A percentile compares a stretch with the other conserved stretches of the same genome.
Evolutionary conservation across 1,139 yeast species (phyloP).

Genomic region (Magnusiomyces suaveolens): DNA sequence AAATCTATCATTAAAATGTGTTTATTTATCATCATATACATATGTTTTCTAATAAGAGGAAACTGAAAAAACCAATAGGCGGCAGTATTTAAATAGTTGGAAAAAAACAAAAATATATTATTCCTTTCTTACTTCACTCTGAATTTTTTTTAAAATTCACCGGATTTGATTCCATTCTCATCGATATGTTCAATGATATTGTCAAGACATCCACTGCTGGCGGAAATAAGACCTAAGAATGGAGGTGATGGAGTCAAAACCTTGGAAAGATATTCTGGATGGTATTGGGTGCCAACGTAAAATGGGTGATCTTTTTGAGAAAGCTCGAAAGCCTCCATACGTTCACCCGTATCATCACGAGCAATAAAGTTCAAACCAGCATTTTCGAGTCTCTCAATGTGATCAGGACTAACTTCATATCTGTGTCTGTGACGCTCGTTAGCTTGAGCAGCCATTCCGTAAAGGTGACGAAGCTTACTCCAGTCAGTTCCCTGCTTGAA

Average conservation of each 20-base stretch:
- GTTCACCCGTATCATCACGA: slow-evolving; percentile 75
- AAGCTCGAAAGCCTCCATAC: slow-evolving; percentile 92
- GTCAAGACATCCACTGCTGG: slow-evolving; percentile 72
- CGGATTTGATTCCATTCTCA: slow-evolving; percentile 6
- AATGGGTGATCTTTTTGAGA: slow-evolving; percentile 58
- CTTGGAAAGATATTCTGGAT: slow-evolving; percentile 93
- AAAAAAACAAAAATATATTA: too few relatives aligned
- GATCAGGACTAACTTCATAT: slow-evolving; percentile 87
- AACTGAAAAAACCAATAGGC: too few relatives aligned
- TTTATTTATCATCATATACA: too few relatives aligned
- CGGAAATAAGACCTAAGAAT: slow-evolving; percentile 90
- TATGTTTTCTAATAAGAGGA: too few relatives aligned
- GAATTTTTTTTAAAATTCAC: background rate
- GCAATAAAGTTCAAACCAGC: slow-evolving; percentile 86
- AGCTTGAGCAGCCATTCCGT: slow-evolving; percentile 62
- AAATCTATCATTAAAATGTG: too few relatives aligned
- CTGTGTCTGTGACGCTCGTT: slow-evolving; percentile 97
- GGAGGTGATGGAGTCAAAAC: slow-evolving; percentile 96
- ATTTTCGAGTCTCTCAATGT: slow-evolving; percentile 58
- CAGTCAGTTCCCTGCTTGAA: slow-evolving; percentile 63
- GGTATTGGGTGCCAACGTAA: slow-evolving; percentile 94
- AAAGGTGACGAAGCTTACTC: slow-evolving; percentile 68
- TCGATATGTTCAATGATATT: slow-evolving; percentile 33
- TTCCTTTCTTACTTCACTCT: too few relatives aligned
- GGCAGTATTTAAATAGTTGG: too few relatives aligned